A percentile compares a stretch with the other conserved stretches of the same genome.
These are phyloP conservation scores for Umbelopsis sp. DNA, from an alignment of 371 early-diverging fungal genomes.

Conservation along the genomic window DNA sequence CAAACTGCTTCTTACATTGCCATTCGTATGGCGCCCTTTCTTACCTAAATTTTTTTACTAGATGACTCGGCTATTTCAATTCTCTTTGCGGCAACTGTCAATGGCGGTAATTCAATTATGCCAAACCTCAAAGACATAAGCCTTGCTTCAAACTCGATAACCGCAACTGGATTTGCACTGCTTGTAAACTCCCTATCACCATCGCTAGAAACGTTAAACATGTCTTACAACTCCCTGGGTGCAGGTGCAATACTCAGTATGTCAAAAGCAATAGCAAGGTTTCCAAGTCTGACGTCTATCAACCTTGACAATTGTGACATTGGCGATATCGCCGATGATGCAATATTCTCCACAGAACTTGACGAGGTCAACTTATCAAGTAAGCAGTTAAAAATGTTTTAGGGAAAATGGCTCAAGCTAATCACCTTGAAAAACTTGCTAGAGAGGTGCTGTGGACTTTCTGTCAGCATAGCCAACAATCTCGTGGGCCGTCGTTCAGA, in stretches of 20 bases:
- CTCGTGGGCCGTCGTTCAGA: background rate
- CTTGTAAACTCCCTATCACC: slow-evolving; percentile 9
- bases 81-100: slow-evolving; percentile 20
- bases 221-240: slow-evolving; percentile 37
- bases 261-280: slow-evolving; percentile 13
- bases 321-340: slow-evolving; percentile 3
- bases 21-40: background rate
- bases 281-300: slow-evolving; percentile 22
- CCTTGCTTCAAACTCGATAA: slow-evolving; percentile 3
- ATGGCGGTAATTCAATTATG: slow-evolving; percentile 26
- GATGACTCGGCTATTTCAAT: slow-evolving; percentile 29
- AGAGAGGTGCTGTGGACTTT: background rate
- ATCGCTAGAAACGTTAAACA: slow-evolving; percentile 6
- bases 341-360: background rate
- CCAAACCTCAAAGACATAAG: slow-evolving; percentile 32
- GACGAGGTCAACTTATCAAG: background rate
- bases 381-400: background rate
- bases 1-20: background rate
- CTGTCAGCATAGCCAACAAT: background rate
- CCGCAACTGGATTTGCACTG: background rate
- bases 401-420: no score
- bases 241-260: slow-evolving; percentile 20
- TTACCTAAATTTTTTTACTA: slow-evolving; percentile 2
- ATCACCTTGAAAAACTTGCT: no score
- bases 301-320: slow-evolving; percentile 27